Evolutionary conservation across 495 filamentous ascomycete species (phyloP).

Genomic region (Terfezia boudieri): DNA sequence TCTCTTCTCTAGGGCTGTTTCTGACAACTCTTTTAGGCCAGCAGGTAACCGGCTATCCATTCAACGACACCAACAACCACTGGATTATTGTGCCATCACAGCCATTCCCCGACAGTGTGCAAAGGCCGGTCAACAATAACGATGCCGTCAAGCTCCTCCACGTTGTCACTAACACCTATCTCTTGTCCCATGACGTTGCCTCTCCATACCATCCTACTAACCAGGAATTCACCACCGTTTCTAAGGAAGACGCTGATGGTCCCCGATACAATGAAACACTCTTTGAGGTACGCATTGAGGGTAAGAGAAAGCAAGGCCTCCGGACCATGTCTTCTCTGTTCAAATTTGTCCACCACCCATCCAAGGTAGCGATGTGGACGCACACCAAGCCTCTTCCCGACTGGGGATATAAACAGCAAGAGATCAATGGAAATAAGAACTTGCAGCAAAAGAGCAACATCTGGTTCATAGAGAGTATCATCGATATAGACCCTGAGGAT

Average conservation of each 20-base stretch:
- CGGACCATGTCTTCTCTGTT: slow-evolving; percentile 75
- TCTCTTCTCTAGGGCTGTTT: slow-evolving; percentile 1
- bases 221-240: slow-evolving; percentile 86
- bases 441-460: slow-evolving; percentile 70
- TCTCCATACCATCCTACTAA: slow-evolving; percentile 94
- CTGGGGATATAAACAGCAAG: slow-evolving; percentile 90
- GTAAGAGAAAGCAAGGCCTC: slow-evolving; percentile 63
- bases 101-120: slow-evolving; percentile 29
- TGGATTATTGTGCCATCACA: slow-evolving; percentile 72
- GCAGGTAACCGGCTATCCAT: slow-evolving; percentile 94
- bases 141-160: slow-evolving; percentile 79
- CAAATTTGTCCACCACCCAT: slow-evolving; percentile 82
- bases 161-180: slow-evolving; percentile 61
- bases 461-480: slow-evolving; percentile 83
- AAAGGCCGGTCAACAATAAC: slow-evolving; percentile 53
- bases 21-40: slow-evolving; percentile 25
- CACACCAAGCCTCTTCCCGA: slow-evolving; percentile 82
- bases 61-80: slow-evolving; percentile 96
- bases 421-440: slow-evolving; percentile 99
- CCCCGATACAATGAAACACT: slow-evolving; percentile 70
- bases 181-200: slow-evolving; percentile 94
- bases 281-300: slow-evolving; percentile 83
- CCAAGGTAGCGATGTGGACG: slow-evolving; percentile 97
- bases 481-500: slow-evolving; percentile 45
- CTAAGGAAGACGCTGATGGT: slow-evolving; percentile 47